A percentile compares a stretch with the other conserved stretches of the same genome.
phyloP scores from a whole-genome alignment of 495 filamentous ascomycete species.

The Aspergillus egyptiacus region DNA sequence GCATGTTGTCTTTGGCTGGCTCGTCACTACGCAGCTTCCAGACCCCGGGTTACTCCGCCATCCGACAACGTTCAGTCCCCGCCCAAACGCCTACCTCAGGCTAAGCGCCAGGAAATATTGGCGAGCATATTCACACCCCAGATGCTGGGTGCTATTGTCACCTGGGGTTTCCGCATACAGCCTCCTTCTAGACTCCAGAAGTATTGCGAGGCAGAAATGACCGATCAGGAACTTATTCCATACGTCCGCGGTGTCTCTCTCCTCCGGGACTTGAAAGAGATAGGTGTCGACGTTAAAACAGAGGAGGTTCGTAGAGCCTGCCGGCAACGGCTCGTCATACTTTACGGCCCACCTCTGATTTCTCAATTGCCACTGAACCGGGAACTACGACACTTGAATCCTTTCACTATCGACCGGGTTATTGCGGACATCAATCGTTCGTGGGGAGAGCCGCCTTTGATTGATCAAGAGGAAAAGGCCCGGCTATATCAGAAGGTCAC shows the following conservation, averaged over 20 bases:
- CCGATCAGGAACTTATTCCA: slow-evolving; percentile 21
- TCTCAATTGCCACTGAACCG: slow-evolving; percentile 32
- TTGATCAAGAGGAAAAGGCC: slow-evolving; percentile 16
- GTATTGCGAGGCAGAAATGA: slow-evolving; percentile 7
- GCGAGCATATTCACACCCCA: slow-evolving; percentile 38
- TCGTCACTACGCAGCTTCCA: slow-evolving; percentile 27
- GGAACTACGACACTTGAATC: slow-evolving; percentile 32
- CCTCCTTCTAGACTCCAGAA: slow-evolving; percentile 17
- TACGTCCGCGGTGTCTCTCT: slow-evolving; percentile 49
- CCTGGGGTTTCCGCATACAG: slow-evolving; percentile 52
- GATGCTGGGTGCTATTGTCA: slow-evolving; percentile 49
- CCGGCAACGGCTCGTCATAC: slow-evolving; percentile 42
- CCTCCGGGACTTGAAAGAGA: slow-evolving; percentile 42
- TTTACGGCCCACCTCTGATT: slow-evolving; percentile 37
- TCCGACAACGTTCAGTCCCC: not conserved
- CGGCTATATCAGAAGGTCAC: slow-evolving; percentile 17
- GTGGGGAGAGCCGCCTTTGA: slow-evolving; percentile 31
- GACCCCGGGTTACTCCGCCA: not conserved
- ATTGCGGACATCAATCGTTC: slow-evolving; percentile 27
- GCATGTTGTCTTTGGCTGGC: slow-evolving; percentile 41
- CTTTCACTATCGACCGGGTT: slow-evolving; percentile 27
- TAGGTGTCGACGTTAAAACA: slow-evolving; percentile 39
- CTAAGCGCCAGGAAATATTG: slow-evolving; percentile 21
- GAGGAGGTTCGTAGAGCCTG: slow-evolving; percentile 37
- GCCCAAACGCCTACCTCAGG: not conserved